Evolutionary conservation across 768 basidiomycete species (phyloP).

Genomic region (Ephemerocybe angulata): DNA sequence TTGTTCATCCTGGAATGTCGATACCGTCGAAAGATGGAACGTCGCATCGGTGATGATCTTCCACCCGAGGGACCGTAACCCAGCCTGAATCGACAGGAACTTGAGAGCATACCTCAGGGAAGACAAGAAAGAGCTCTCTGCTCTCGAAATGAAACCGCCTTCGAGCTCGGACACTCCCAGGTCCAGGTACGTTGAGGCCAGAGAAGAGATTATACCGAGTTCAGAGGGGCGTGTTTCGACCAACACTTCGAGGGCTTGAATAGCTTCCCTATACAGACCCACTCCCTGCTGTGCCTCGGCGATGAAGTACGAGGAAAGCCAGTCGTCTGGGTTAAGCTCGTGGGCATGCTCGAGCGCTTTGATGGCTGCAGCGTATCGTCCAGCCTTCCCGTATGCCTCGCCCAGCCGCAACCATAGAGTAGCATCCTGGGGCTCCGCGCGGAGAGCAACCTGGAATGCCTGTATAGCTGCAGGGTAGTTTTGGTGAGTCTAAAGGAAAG

Average conservation of each 20-base stretch:
- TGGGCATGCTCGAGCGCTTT: conserved; percentile 79
- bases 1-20: conserved; percentile 44
- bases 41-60: conserved; percentile 78
- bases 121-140: conserved; percentile 68
- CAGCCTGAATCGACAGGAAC: conserved; percentile 48
- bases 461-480: conserved; percentile 76
- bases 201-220: conserved; percentile 63
- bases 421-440: conserved; percentile 73
- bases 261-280: conserved; percentile 72
- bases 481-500: conserved; percentile 48
- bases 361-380: conserved; percentile 83
- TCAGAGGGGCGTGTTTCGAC: conserved; percentile 58
- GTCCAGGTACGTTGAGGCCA: conserved; percentile 70
- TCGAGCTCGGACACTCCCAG: conserved; percentile 61
- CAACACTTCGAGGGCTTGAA: conserved; percentile 58
- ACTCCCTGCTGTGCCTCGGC: conserved; percentile 81
- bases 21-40: conserved; percentile 55
- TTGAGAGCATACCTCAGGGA: conserved; percentile 51
- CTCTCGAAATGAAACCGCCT: conserved; percentile 71
- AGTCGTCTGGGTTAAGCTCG: conserved; percentile 71
- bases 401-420: conserved; percentile 89
- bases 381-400: conserved; percentile 85
- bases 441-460: conserved; percentile 80
- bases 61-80: conserved; percentile 76
- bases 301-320: conserved; percentile 80